These are phyloP conservation scores for Quercus mongolica DNA, from an alignment of 306 rosid genomes.

Conservation along the genomic window DNA sequence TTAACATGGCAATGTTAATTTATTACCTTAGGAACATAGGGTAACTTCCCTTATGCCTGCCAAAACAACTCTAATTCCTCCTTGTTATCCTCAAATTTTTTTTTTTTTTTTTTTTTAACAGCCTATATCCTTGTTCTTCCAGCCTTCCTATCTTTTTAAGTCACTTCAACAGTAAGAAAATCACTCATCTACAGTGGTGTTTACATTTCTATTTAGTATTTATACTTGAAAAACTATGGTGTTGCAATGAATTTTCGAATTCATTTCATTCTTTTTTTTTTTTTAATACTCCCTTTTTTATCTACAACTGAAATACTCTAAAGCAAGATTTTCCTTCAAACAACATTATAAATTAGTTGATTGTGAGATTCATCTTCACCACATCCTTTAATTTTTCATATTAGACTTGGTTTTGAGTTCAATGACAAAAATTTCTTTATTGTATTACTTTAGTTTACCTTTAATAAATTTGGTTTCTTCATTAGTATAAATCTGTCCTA, in stretches of 20 bases:
- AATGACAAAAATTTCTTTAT: conserved; percentile 13
- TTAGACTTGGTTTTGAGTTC: conserved; percentile 5
- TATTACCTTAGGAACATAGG: neutral
- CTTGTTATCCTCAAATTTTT: neutral
- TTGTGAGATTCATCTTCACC: conserved; percentile 4
- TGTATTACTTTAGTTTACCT: conserved; percentile 13
- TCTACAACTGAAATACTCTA: neutral
- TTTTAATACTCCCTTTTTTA: neutral
- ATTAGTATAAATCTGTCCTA: conserved; percentile 6
- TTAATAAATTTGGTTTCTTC: conserved; percentile 16
- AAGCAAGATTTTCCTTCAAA: conserved; percentile 9
- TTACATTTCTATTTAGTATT: neutral
- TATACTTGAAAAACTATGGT: neutral
- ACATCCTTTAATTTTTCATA: conserved; percentile 9
- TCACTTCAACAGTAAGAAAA: neutral
- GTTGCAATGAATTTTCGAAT: neutral
- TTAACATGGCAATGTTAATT: neutral
- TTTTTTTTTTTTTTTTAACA: neutral
- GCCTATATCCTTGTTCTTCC: neutral
- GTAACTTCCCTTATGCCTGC: conserved; percentile 8
- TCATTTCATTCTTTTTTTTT: neutral
- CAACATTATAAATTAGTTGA: neutral
- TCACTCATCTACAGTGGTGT: neutral
- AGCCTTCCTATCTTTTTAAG: neutral
- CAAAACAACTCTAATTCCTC: neutral